These are phyloP conservation scores for Fraxinus xanthoxyloides DNA, from an alignment of 305 asterid species.

Conservation along the genomic window DNA sequence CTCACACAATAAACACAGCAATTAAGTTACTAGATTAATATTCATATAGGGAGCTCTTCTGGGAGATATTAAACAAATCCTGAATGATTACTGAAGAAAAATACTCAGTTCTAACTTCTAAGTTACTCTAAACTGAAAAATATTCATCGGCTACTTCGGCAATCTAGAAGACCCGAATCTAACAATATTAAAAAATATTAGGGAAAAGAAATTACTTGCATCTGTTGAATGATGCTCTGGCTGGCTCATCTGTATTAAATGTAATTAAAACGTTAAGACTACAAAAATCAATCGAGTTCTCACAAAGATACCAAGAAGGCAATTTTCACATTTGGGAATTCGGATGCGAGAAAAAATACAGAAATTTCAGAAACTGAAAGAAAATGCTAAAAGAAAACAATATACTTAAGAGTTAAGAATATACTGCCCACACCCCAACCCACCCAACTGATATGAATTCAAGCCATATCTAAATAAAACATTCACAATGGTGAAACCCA, in stretches of 20 bases:
- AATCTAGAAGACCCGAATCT: background rate
- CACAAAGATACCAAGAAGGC: background rate
- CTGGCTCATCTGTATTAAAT: conserved; percentile 43
- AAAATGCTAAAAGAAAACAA: background rate
- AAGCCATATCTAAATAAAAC: background rate
- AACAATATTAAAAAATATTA: background rate
- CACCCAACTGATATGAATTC: background rate
- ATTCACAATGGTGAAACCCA: background rate
- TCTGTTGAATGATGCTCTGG: conserved; percentile 34
- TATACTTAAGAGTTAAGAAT: background rate
- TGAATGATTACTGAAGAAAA: conserved; percentile 18
- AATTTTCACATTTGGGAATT: background rate
- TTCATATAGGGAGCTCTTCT: background rate
- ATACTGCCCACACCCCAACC: background rate
- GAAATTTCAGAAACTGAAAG: background rate
- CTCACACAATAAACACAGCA: conserved; percentile 19
- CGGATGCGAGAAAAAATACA: background rate
- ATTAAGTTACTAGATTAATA: background rate
- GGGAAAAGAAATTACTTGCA: conserved; percentile 26
- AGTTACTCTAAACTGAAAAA: background rate
- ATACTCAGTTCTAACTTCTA: background rate
- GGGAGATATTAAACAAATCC: background rate
- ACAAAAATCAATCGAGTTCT: background rate
- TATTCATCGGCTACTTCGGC: background rate
- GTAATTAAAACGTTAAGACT: conserved; percentile 7